phyloP scores from a whole-genome alignment of 1,284 basidiomycete genomes.

The Sporisorium exsertum region DNA sequence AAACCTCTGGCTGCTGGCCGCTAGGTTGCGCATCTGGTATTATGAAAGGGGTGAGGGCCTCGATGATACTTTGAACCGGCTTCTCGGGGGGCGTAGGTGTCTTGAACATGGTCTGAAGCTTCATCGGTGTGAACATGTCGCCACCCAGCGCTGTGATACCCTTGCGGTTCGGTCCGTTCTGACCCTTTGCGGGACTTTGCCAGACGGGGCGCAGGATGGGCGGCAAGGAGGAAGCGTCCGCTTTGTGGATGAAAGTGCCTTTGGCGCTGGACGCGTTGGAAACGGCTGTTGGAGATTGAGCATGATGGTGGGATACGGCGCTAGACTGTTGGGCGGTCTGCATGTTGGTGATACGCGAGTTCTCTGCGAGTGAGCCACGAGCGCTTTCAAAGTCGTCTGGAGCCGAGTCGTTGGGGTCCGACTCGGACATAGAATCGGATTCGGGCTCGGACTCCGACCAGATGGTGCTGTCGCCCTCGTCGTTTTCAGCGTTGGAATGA shows the following conservation, averaged over 20 bases:
- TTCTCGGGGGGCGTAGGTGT: conserved; percentile 53
- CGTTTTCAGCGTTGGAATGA: conserved; percentile 20
- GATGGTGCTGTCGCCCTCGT: conserved; percentile 42
- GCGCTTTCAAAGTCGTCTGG: conserved; percentile 49
- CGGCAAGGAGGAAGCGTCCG: conserved; percentile 59
- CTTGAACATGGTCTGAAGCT: conserved; percentile 65
- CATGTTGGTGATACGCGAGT: conserved; percentile 41
- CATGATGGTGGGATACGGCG: conserved; percentile 11
- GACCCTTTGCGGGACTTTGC: conserved; percentile 52
- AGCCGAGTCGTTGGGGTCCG: conserved; percentile 23
- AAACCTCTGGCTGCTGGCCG: not conserved
- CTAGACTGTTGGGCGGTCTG: conserved; percentile 29
- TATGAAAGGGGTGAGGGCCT: conserved; percentile 15
- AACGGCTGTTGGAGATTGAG: conserved; percentile 18
- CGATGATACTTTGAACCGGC: conserved; percentile 30
- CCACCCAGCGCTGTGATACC: conserved; percentile 54
- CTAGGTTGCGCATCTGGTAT: conserved; percentile 6
- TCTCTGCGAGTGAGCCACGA: conserved; percentile 37
- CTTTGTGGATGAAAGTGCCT: conserved; percentile 64
- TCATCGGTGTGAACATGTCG: conserved; percentile 66
- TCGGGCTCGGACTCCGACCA: conserved; percentile 45
- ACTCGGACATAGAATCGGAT: conserved; percentile 16
- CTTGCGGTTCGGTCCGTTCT: conserved; percentile 21
- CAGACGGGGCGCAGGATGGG: conserved; percentile 62
- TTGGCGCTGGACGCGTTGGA: conserved; percentile 33